Percentiles rank a stretch among this genome's conserved stretches.
Evolutionary conservation across 164 flowering plant species (phyloP).

Genomic region (Platanus orientalis): DNA sequence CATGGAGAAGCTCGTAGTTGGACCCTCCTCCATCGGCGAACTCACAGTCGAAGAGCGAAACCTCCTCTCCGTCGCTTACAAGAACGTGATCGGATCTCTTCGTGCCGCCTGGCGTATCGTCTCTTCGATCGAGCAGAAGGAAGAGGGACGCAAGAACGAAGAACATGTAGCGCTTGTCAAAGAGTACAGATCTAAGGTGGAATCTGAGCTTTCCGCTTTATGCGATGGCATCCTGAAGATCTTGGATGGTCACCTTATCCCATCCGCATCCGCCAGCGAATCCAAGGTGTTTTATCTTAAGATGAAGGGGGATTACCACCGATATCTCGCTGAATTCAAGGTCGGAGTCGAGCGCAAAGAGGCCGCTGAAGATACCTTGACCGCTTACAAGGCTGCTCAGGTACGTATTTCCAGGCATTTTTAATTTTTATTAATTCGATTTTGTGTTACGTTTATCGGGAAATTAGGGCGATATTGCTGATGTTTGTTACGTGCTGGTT

Average conservation of each 20-base stretch:
- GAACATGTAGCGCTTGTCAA: constrained; percentile 58
- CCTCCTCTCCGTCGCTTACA: constrained; percentile 82
- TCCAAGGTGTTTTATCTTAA: constrained; percentile 74
- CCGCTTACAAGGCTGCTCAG: constrained; percentile 86
- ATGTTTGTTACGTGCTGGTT: background rate
- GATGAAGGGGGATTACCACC: constrained; percentile 86
- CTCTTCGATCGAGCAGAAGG: constrained; percentile 87
- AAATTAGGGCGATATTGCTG: background rate
- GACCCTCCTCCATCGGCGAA: constrained; percentile 36
- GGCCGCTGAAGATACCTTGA: constrained; percentile 77
- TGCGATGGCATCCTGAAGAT: constrained; percentile 60
- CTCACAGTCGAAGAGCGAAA: constrained; percentile 81
- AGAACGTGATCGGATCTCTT: constrained; percentile 78
- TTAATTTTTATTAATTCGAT: background rate
- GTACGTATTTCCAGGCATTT: constrained; percentile 22
- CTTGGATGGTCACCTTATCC: constrained; percentile 49
- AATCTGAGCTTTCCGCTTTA: constrained; percentile 47
- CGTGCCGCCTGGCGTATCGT: constrained; percentile 89
- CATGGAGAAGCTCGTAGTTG: constrained; percentile 67
- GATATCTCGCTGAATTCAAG: constrained; percentile 81
- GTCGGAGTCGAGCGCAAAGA: constrained; percentile 54
- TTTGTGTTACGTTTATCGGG: background rate
- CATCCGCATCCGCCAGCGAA: constrained; percentile 50
- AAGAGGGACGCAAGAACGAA: constrained; percentile 70
- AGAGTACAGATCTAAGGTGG: constrained; percentile 63